phyloP scores from a whole-genome alignment of 2,329 filamentous ascomycete species.

The Venturia asperata region DNA sequence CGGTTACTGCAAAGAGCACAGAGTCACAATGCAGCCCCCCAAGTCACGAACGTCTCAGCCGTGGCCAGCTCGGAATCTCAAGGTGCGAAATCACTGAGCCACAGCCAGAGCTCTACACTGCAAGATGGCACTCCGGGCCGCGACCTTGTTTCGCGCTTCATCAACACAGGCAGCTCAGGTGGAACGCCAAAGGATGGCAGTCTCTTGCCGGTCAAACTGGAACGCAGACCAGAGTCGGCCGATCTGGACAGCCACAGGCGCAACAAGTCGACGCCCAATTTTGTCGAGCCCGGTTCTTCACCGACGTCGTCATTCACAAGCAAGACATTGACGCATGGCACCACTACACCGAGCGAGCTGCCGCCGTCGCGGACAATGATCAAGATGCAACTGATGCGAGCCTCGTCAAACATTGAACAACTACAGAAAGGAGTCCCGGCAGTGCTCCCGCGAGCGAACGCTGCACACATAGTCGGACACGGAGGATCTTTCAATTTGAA shows the following conservation, averaged over 20 bases:
- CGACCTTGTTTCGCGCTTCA: constrained; percentile 41
- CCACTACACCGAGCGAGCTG: constrained; percentile 33
- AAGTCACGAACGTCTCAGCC: constrained; percentile 56
- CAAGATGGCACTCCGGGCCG: constrained; percentile 36
- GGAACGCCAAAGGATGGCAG: constrained; percentile 36
- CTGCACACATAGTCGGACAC: constrained; percentile 30
- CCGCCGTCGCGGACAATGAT: constrained; percentile 60
- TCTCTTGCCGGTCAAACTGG: constrained; percentile 28
- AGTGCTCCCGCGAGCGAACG: constrained; percentile 32
- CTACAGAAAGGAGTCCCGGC: constrained; percentile 40
- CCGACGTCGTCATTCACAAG: constrained; percentile 20
- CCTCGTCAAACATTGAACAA: constrained; percentile 64
- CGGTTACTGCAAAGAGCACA: constrained; percentile 58
- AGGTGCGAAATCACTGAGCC: constrained; percentile 30
- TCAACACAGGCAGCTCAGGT: constrained; percentile 29
- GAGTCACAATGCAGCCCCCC: constrained; percentile 54
- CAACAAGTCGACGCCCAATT: constrained; percentile 35
- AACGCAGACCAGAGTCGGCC: background rate
- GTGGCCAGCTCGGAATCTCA: constrained; percentile 39
- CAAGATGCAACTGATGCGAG: constrained; percentile 67
- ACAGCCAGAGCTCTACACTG: constrained; percentile 34
- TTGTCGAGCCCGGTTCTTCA: constrained; percentile 26
- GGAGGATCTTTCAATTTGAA: constrained; percentile 14
- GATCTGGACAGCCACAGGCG: constrained; percentile 29
- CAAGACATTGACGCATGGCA: constrained; percentile 23